Conservation (phyloP, 257 asterid genomes). For the Petunia axillaris region DNA sequence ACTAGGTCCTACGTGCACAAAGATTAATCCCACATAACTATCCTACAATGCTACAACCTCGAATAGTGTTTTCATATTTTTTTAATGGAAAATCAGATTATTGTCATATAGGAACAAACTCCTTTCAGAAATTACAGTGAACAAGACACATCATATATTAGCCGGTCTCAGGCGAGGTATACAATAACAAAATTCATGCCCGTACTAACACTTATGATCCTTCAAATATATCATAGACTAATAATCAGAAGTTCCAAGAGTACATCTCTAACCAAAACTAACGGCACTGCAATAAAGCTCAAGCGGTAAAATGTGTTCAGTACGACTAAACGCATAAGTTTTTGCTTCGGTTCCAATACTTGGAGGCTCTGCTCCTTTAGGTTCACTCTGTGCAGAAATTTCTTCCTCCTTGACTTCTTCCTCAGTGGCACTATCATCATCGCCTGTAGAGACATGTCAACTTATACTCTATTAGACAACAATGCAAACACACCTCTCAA, state of each 20-base stretch:
- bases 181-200: not conserved
- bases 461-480: not conserved
- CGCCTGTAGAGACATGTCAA: constrained; percentile 26
- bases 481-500: not conserved
- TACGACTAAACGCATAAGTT: constrained; percentile 24
- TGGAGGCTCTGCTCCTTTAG: constrained; percentile 30
- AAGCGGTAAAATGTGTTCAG: not conserved
- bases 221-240: constrained; percentile 6
- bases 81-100: too few relatives aligned
- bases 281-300: not conserved
- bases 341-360: constrained; percentile 28
- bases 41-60: too few relatives aligned
- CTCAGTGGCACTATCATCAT: constrained; percentile 45
- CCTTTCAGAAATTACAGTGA: not conserved
- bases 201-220: not conserved
- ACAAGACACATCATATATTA: not conserved
- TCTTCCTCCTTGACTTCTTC: constrained; percentile 33
- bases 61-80: too few relatives aligned
- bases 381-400: constrained; percentile 18
- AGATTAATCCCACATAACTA: too few relatives aligned
- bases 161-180: not conserved
- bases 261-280: not conserved
- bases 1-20: too few relatives aligned
- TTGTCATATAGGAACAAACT: too few relatives aligned
- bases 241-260: not conserved